Conservation (phyloP, 805 yeast species). For the Wickerhamomyces rabaulensis region DNA sequence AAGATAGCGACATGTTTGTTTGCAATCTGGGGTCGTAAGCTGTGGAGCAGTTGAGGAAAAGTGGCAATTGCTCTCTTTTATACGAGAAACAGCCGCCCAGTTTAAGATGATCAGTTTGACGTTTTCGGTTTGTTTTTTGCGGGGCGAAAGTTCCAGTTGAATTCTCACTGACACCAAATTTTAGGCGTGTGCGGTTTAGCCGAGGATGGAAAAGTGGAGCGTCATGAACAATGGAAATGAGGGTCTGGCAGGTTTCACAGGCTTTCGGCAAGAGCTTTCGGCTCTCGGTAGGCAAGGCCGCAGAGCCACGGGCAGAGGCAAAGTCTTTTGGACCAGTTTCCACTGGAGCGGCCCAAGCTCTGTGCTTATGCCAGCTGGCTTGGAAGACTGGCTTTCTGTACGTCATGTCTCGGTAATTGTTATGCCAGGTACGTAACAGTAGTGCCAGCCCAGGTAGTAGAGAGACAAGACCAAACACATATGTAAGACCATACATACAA, state of each 20-base stretch:
- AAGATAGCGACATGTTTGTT: constrained; percentile 32
- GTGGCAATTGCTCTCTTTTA: neutral
- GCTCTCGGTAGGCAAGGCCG: no score
- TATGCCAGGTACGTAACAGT: no score
- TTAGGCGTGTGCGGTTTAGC: neutral
- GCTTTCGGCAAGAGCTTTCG: neutral
- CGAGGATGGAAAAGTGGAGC: neutral
- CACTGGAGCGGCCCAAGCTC: no score
- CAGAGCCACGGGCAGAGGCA: no score
- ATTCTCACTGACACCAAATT: neutral
- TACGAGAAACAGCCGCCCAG: neutral
- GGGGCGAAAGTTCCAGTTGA: neutral
- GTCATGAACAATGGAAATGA: neutral
- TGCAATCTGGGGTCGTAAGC: neutral
- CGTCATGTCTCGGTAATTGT: no score
- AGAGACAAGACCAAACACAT: no score
- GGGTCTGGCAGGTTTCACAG: no score
- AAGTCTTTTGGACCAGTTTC: no score
- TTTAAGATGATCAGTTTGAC: neutral
- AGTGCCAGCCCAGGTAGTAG: no score
- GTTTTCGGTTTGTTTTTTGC: neutral
- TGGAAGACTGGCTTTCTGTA: no score
- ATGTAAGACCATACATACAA: no score
- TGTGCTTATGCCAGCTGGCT: no score
- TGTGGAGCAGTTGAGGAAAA: neutral